Percentiles rank a stretch among this genome's conserved stretches.
These are phyloP conservation scores for Syzygium jambos DNA, from an alignment of 345 rosid species.

Conservation along the genomic window DNA sequence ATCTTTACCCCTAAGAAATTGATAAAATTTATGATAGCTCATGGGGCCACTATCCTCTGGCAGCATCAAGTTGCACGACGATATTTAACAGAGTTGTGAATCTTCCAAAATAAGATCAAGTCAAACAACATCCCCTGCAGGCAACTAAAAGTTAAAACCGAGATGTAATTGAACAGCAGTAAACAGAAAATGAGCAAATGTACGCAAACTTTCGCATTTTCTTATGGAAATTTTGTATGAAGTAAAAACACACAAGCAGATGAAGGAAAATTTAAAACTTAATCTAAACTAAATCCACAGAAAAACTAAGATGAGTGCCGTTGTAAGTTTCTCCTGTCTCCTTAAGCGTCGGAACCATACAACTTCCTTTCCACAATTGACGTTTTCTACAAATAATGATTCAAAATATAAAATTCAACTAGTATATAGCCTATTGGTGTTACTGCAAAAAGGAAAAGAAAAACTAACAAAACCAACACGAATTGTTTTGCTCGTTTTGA, in stretches of 20 bases:
- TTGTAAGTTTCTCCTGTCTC: background rate
- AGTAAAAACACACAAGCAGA: background rate
- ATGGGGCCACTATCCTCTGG: slow-evolving; percentile 36
- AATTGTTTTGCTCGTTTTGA: background rate
- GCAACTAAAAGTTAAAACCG: background rate
- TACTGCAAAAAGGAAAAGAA: background rate
- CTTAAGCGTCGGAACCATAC: background rate
- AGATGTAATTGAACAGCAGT: background rate
- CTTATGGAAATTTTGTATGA: background rate
- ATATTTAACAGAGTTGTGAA: slow-evolving; percentile 2
- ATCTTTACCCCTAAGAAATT: slow-evolving; percentile 36
- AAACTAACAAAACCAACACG: background rate
- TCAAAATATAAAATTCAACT: background rate
- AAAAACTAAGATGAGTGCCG: background rate
- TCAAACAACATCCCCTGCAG: background rate
- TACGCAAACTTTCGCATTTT: background rate
- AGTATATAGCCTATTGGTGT: background rate
- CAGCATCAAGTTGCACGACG: slow-evolving; percentile 38
- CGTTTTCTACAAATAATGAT: background rate
- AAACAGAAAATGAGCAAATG: background rate
- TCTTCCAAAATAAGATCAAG: background rate
- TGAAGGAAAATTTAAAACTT: background rate
- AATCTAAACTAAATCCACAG: background rate
- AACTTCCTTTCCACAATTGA: background rate
- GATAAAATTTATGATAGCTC: slow-evolving; percentile 30